Percentiles rank a stretch among this genome's conserved stretches.
Evolutionary conservation across 495 filamentous ascomycete genomes (phyloP).

Genomic region (Hypoxylon fragiforme): DNA sequence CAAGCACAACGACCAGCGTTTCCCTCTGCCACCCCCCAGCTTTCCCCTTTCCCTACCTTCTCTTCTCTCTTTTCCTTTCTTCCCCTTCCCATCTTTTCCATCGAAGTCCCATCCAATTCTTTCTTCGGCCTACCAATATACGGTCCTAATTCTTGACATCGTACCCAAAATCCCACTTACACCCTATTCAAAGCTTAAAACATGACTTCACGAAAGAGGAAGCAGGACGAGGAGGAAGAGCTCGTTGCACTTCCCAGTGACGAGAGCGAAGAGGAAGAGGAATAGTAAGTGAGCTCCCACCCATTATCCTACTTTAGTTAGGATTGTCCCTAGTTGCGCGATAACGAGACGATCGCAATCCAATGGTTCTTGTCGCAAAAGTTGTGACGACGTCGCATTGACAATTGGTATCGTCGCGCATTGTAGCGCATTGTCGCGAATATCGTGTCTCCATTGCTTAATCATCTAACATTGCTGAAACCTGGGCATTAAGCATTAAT

Average conservation of each 20-base stretch:
- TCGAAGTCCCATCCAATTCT: slow-evolving; percentile 31
- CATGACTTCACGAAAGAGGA: slow-evolving; percentile 55
- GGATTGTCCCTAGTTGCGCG: slow-evolving; percentile 1
- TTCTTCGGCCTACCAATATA: slow-evolving; percentile 28
- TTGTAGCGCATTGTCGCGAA: slow-evolving; percentile 35
- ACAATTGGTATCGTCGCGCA: slow-evolving; percentile 6
- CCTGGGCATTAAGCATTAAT: neutral
- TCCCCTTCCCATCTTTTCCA: slow-evolving; percentile 26
- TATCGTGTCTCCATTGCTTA: neutral
- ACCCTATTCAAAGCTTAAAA: slow-evolving; percentile 25
- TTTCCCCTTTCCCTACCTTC: slow-evolving; percentile 33
- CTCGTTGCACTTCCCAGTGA: slow-evolving; percentile 54
- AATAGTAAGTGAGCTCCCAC: slow-evolving; percentile 49
- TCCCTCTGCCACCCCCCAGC: slow-evolving; percentile 44
- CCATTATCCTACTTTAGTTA: slow-evolving; percentile 6
- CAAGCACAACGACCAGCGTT: slow-evolving; percentile 35
- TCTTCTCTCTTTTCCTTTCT: slow-evolving; percentile 29
- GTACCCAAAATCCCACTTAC: slow-evolving; percentile 32
- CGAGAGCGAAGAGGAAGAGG: slow-evolving; percentile 55
- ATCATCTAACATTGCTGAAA: neutral
- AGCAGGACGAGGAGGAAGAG: slow-evolving; percentile 55
- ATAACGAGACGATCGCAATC: neutral
- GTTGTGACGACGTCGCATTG: slow-evolving; percentile 28
- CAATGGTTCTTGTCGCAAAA: slow-evolving; percentile 13
- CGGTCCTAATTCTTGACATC: slow-evolving; percentile 11